A percentile compares a stretch with the other conserved stretches of the same genome.
phyloP scores from a whole-genome alignment of 768 basidiomycete species.

The Leccinum uliginosum region DNA sequence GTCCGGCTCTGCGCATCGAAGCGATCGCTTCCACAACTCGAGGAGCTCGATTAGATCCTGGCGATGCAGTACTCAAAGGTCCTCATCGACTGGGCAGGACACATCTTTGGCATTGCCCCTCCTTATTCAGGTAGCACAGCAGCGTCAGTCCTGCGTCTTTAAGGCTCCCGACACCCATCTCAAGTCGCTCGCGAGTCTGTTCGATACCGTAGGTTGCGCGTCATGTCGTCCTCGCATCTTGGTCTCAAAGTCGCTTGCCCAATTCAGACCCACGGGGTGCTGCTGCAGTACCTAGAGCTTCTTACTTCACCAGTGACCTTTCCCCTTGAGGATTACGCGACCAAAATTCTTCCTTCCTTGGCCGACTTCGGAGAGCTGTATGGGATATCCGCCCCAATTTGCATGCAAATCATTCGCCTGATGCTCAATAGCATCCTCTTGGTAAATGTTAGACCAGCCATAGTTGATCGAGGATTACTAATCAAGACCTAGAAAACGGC shows the following conservation, averaged over 20 bases:
- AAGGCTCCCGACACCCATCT: slow-evolving; percentile 69
- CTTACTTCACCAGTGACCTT: slow-evolving; percentile 71
- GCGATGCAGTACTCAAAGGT: slow-evolving; percentile 59
- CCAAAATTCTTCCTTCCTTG: slow-evolving; percentile 70
- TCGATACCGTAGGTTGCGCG: slow-evolving; percentile 69
- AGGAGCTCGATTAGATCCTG: slow-evolving; percentile 67
- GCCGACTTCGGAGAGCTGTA: slow-evolving; percentile 69
- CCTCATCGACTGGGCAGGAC: slow-evolving; percentile 64
- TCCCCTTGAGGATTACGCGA: slow-evolving; percentile 66
- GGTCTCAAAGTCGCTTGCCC: slow-evolving; percentile 18
- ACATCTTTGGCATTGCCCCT: slow-evolving; percentile 79
- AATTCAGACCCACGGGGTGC: slow-evolving; percentile 80
- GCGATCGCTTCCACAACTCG: slow-evolving; percentile 77
- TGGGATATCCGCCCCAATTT: slow-evolving; percentile 79
- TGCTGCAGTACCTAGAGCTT: slow-evolving; percentile 89
- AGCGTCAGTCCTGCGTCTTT: slow-evolving; percentile 81
- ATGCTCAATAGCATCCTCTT: slow-evolving; percentile 61
- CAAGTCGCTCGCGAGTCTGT: slow-evolving; percentile 82
- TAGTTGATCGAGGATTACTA: slow-evolving; percentile 4
- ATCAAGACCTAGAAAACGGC: slow-evolving; percentile 47
- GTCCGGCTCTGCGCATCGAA: slow-evolving; percentile 81
- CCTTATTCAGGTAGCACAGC: slow-evolving; percentile 88
- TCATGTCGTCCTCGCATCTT: slow-evolving; percentile 11
- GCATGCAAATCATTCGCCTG: slow-evolving; percentile 92
- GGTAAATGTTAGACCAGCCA: slow-evolving; percentile 34